Base-by-base conservation (phyloP, 2,329 filamentous ascomycete species). In the Pseudogymnoascus sp. region DNA sequence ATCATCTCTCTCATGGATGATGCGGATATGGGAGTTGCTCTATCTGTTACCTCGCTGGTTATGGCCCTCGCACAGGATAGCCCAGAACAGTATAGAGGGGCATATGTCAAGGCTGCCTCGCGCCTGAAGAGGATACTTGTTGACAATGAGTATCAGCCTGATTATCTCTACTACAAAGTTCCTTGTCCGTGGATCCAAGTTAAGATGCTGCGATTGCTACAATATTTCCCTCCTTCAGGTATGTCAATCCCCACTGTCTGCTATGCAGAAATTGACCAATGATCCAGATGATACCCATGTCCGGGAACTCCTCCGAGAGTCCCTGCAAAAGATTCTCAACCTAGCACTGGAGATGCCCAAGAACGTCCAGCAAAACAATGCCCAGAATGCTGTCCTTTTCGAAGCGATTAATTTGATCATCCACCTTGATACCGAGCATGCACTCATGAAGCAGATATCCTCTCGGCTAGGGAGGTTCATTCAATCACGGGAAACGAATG, bases 1-100 rank as follows among this genome's bases (percentile, higher is more conserved):
- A 96, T 99, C 74, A 95, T 99, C 74, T 95, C 95, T n/a, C 81
- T 99, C 45, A 97, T 99, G 93, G 95, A 99, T 75, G 95, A 99
- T 71, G 81, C 86, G 4, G 95, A 99, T 73, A 86, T 97, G 75
- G 95, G 95, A 63, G 95, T 99, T 36, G 91, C 91, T 6, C 82
- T 99, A 23, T 99, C 96, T 0, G 91, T 99, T 47, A 97, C 95
- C 0, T 99, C 95, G 4, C 81, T 99, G 3, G 88, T 99, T 67
- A 96, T 97, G 87, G 88, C 95, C 1, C 78, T 99, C 68, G 91
- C 92, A 2, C 95, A 97, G 76, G 95, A 99, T 72, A 89, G 95
- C 71, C 85, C 89, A n/a, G 93, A 97, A 1, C 88, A 92, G 72
- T 99, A 97, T 80, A 93, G 89, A 75, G 93, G 92, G 45, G 91